phyloP scores from a whole-genome alignment of 441 rosid genomes.

The Euphorbia schlechtendalii region DNA sequence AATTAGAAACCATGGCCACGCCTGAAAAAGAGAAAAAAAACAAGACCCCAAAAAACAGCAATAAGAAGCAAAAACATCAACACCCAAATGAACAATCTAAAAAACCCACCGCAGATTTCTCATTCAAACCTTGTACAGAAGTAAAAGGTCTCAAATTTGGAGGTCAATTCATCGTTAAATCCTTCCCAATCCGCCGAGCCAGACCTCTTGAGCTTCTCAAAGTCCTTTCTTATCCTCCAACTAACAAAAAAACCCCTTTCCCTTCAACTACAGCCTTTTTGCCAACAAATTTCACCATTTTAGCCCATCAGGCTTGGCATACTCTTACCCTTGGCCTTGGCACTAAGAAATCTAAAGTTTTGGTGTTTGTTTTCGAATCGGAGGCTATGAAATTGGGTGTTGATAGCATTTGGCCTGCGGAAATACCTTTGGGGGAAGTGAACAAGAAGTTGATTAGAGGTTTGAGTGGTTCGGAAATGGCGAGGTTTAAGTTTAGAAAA shows the following conservation, averaged over 20 bases:
- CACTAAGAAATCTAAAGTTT: slow-evolving; percentile 70
- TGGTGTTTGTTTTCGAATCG: slow-evolving; percentile 73
- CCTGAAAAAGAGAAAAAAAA: slow-evolving; percentile 34
- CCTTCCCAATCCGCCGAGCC: slow-evolving; percentile 88
- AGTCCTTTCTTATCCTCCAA: slow-evolving; percentile 58
- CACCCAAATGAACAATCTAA: slow-evolving; percentile 50
- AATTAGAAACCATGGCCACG: slow-evolving; percentile 19
- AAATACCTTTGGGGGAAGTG: slow-evolving; percentile 81
- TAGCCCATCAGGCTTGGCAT: slow-evolving; percentile 97
- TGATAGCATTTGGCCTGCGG: slow-evolving; percentile 68
- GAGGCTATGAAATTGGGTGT: slow-evolving; percentile 51
- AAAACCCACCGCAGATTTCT: slow-evolving; percentile 48
- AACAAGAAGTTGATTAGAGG: slow-evolving; percentile 78
- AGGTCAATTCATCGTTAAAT: slow-evolving; percentile 80
- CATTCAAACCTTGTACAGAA: slow-evolving; percentile 71
- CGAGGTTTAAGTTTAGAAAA: slow-evolving; percentile 88
- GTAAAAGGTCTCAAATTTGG: slow-evolving; percentile 86
- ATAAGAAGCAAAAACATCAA: slow-evolving; percentile 62
- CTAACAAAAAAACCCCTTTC: slow-evolving; percentile 32
- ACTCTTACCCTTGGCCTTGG: slow-evolving; percentile 85
- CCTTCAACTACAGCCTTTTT: slow-evolving; percentile 74
- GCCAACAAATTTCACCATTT: slow-evolving; percentile 87
- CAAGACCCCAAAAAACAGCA: slow-evolving; percentile 19
- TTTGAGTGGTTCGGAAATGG: slow-evolving; percentile 64
- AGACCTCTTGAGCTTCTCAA: slow-evolving; percentile 71